A percentile compares a stretch with the other conserved stretches of the same genome.
Evolutionary conservation across 306 rosid genomes (phyloP).

Genomic region (Fragaria iinumae): DNA sequence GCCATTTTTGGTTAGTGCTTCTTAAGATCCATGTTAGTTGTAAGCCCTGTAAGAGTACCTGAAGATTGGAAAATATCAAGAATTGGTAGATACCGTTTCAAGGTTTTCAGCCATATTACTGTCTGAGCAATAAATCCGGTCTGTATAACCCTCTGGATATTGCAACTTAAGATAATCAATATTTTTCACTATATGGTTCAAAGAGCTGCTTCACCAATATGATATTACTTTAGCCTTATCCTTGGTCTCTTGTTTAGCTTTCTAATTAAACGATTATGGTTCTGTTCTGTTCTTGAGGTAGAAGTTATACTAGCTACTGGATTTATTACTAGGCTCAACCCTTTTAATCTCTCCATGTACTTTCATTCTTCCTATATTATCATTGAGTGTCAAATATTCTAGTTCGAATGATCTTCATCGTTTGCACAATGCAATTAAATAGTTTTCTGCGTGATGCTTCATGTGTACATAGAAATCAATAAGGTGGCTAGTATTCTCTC

Average conservation of each 20-base stretch:
- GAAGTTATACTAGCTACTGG: no score
- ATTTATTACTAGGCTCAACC: no score
- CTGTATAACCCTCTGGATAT: neutral
- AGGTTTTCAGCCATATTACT: neutral
- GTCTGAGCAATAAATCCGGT: neutral
- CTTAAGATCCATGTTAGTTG: no score
- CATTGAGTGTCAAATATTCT: neutral
- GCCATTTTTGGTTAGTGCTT: neutral
- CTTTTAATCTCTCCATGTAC: no score
- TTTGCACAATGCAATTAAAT: neutral
- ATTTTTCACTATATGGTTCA: neutral
- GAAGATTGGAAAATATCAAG: neutral
- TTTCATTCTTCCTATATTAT: no score
- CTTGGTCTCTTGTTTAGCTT: neutral
- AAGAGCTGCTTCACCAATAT: neutral
- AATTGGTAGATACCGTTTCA: neutral
- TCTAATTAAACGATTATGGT: slow-evolving; percentile 4
- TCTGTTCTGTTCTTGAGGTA: no score
- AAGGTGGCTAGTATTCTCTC: no score
- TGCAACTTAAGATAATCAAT: neutral
- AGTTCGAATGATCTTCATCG: neutral
- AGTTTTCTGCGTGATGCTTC: no score
- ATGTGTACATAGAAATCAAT: no score
- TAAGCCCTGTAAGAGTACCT: neutral
- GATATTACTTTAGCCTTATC: neutral